phyloP scores from a whole-genome alignment of 371 early-diverging fungal genomes.

The Mortierella sp. region DNA sequence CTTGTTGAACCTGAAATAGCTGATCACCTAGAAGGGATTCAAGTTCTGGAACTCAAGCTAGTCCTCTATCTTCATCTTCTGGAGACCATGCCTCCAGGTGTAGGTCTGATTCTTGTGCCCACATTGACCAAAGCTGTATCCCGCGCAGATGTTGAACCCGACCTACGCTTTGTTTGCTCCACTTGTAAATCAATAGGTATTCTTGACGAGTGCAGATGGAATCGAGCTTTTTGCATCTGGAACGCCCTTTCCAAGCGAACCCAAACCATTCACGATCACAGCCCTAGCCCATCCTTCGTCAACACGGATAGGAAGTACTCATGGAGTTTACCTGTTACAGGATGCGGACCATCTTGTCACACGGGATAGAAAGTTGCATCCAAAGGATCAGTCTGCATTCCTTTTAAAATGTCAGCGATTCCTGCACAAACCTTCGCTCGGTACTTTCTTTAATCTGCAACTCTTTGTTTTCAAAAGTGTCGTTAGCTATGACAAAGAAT shows the following conservation, averaged over 20 bases:
- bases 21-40: slow-evolving; percentile 26
- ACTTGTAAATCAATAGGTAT: slow-evolving; percentile 22
- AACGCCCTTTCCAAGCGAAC: slow-evolving; percentile 29
- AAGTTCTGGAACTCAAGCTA: slow-evolving; percentile 46
- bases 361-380: slow-evolving; percentile 12
- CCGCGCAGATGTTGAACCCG: not conserved
- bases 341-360: slow-evolving; percentile 17
- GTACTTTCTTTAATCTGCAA: slow-evolving; percentile 7
- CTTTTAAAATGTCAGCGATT: slow-evolving; percentile 38
- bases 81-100: slow-evolving; percentile 50
- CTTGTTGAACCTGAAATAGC: slow-evolving; percentile 4
- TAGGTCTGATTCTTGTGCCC: slow-evolving; percentile 19
- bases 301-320: slow-evolving; percentile 47
- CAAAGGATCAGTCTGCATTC: slow-evolving; percentile 24
- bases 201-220: slow-evolving; percentile 48
- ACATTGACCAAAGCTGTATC: not conserved
- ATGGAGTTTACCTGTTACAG: slow-evolving; percentile 52
- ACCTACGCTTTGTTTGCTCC: not conserved
- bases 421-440: slow-evolving; percentile 50
- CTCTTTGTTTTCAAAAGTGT: no score
- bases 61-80: slow-evolving; percentile 43
- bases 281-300: slow-evolving; percentile 57
- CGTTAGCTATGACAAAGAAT: no score
- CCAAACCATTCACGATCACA: slow-evolving; percentile 41
- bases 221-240: slow-evolving; percentile 47